Evolutionary conservation across 495 filamentous ascomycete genomes (phyloP), one percentile per base, ranked within the genome.

Genomic region (Neurospora cerealis): DNA sequence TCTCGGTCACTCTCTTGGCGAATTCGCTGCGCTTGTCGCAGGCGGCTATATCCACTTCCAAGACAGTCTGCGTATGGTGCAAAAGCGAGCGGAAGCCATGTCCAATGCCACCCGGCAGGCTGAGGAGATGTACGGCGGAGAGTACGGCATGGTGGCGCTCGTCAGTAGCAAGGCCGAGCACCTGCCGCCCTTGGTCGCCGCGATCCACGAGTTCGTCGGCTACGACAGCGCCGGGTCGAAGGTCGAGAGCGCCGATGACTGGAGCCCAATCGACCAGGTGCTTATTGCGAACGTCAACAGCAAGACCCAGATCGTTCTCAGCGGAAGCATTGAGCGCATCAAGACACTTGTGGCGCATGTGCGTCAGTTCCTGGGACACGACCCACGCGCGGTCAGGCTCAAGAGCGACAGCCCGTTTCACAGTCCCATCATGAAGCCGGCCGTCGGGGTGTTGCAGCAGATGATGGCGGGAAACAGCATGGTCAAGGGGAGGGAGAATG

Each of bases 261-360:
- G 88, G 69, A 90, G 92, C 46, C 86, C 93, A 5, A 93, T 95
- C 72, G 88, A 96, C 77, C 92, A 97, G 80, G 94, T 99, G 72
- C 86, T 91, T 71, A 94, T 99, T 74, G 96, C 94, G 38, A 99
- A 99, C 78, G 90, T 97, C 82, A 99, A 99, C 82, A 91, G 89
- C 76, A 96, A 93, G 82, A 97, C 96, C 77, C 96, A 99, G 80
- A 96, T 99, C 77, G 96, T 99, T 72, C 85, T 99, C 41, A 94
- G 91, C 75, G 96, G 96, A 4, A 96, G 90, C 79, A 90, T 98
- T 54, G 90, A 92, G 76, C 86, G 89, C 72, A 97, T 98, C 79
- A 91, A 91, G 76, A 90, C 90, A 40, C 89, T 97, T n/a, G 82
- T 97, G 32, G 90, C 93, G 17, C 94, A 99, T 79, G 85, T 99